Base-by-base conservation (phyloP, 495 filamentous ascomycete genomes). In the Amorphotheca resinae region DNA sequence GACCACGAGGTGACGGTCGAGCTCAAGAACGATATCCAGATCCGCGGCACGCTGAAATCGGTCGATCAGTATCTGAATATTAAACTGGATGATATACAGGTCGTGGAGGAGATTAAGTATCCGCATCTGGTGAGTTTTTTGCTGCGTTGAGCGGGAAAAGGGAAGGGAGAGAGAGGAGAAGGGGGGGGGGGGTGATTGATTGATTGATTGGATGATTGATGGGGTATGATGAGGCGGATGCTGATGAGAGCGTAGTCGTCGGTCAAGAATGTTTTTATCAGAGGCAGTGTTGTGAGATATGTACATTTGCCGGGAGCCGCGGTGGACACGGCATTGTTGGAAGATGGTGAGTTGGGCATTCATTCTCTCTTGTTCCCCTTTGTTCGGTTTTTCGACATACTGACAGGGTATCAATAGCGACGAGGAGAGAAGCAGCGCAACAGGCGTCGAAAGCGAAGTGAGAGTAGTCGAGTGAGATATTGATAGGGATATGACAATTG, bases 31-130 rank as follows among this genome's bases (percentile, higher is more conserved):
- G 91, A 98, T 64, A 89, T 98, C 50, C 82, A 84, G 54, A 93
- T 98, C 60, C 81, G 82, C 46, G 91, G 91, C 46, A 88, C 78
- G 16, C 74, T 98, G 48, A 96, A 95, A 68, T 88, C 81, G 50
- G 91, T 98, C 50, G 91, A 98, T 62, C 93, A 96, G 62, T 98
- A 87, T 64, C 78, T 98, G 50, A 98, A 98, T 67, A 96, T 98
- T 68, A 96, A 96, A 67, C 76, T 96, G 28, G 89, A 98, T 58
- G 83, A 95, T 58, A 87, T 96, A 50, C 72, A 77, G 50, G 87
- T 95, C 12, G 66, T 93, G 22, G 91, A 98, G 38, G 84, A 96
- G 60, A 62, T 83, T 53, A 84, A 84, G 59, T 96, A 93, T 56
- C 93, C 91, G 17, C 91, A 96, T 60, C 62, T 98, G 57, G 83